Base-by-base conservation (phyloP, 441 rosid genomes). In the Monsonia emarginata region DNA sequence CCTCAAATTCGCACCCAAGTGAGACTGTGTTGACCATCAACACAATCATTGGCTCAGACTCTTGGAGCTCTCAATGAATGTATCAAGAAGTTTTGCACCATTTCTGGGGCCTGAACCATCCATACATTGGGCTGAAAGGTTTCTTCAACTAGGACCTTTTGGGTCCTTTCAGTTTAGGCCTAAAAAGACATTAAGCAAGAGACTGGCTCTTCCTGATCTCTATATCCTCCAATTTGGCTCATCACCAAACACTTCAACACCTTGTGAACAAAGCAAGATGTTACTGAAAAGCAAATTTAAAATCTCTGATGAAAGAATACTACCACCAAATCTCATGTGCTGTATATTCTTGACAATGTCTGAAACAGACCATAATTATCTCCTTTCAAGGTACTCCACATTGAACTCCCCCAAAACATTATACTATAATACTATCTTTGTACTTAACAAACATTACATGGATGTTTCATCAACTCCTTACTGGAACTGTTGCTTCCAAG, bases 401-500 rank as follows among this genome's bases (percentile, higher is more conserved):
- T 70, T 79, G 25, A 52, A 52, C 27, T 27, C 58, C 1, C 11
- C 2, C 14, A 44, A 52, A 72, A 66, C 5, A 61, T 16, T 5
- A 26, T 2, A 27, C 34, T 18, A n/a, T 9, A 16, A n/a, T 8
- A 19, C 3, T 21, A 21, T 22, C 24, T 24, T 44, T 42, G 11
- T 46, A 26, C 36, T 58, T 80, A 75, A 73, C 77, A 66, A 54
- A 76, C 71, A 79, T 36, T 69, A 52, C 76, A 80, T 63, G 72
- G 84, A 79, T 79, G 60, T 78, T 71, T 69, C 77, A 81, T 69
- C 77, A 81, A 73, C 82, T 32, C 76, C 81, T 74, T 68, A n/a
- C n/a, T n/a, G 54, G 31, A 66, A 74, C 65, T 69, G 75, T 82
- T 79, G 86, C 88, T 82, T 82, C 52, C 67, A 79, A 80, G 88